Base-by-base conservation (phyloP, 1,284 basidiomycete genomes). In the Prillingera fragicola region DNA sequence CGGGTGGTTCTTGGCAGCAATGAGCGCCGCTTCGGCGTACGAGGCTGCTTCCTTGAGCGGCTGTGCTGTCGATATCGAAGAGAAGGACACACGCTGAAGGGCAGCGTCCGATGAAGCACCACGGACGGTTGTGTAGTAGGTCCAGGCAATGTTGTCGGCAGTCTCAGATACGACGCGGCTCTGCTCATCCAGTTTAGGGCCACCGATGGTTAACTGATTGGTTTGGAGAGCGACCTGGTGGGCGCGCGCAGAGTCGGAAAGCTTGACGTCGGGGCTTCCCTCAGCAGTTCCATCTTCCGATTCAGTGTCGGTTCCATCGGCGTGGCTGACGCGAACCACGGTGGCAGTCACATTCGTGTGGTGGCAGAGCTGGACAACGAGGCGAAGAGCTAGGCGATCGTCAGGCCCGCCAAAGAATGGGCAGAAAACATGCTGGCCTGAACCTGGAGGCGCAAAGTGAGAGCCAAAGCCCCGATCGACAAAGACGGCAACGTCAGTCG, bases 351-450 rank as follows among this genome's bases (percentile, higher is more conserved):
- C 77, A 56, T 84, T 82, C 31, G 73, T 65, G 37, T 68, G 57
- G 15, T 62, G 58, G 57, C 85, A 88, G 12, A 92, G 75, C 68
- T 91, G 87, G 10, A 86, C 78, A 8, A 87, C 77, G 57, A 92
- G 81, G 27, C 78, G 72, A 19, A 95, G 73, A 1, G 88, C 87
- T 8, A 87, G 77, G 2, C 91, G 80, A 62, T 95, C 91, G 67
- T 96, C 91, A 0, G 87, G 83, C 0, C 91, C 91, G 38, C 90
- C 91, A 64, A 90, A 85, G 78, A 94, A 95, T 0, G 87, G 85
- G 28, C 94, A 67, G 72, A 91, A 83, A 40, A 91, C 68, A 56
- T 87, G 86, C 54, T 82, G 79, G 25, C 68, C 61, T 34, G 59
- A 50, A 2, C 65, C 67, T 8, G 46, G 50, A 8, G 61, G 58